Percentiles rank a stretch among this genome's conserved stretches.
These are phyloP conservation scores for Cynanchum wilfordii DNA, from an alignment of 257 asterid species.

Conservation along the genomic window DNA sequence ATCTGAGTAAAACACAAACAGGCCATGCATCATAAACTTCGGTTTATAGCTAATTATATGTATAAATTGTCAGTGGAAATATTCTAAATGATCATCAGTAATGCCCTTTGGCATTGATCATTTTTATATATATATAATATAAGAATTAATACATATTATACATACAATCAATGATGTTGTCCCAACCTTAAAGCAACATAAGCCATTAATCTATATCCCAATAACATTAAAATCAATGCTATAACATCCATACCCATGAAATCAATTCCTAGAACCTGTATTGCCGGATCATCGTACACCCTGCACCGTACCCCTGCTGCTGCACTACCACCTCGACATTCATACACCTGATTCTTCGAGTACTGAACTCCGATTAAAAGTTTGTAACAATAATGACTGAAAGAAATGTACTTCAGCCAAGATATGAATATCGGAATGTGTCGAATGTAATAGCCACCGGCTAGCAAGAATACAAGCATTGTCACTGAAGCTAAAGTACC, in stretches of 20 bases:
- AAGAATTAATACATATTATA: too few species aligned
- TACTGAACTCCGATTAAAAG: constrained; percentile 74
- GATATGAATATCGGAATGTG: constrained; percentile 60
- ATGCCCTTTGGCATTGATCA: background rate
- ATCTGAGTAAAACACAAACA: background rate
- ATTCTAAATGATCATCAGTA: background rate
- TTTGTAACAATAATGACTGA: constrained; percentile 64
- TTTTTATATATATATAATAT: background rate
- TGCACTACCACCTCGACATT: constrained; percentile 46
- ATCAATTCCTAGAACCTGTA: constrained; percentile 52
- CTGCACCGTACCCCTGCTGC: constrained; percentile 30
- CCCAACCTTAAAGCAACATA: constrained; percentile 67
- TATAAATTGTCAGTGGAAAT: constrained; percentile 1
- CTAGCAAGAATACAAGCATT: constrained; percentile 69
- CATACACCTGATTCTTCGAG: constrained; percentile 44
- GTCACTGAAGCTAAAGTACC: constrained; percentile 56
- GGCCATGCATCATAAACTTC: background rate
- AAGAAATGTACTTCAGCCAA: constrained; percentile 72
- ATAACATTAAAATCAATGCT: constrained; percentile 63
- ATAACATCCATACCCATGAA: constrained; percentile 48
- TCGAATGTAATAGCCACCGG: constrained; percentile 73
- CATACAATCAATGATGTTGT: constrained; percentile 33
- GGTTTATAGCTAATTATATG: background rate
- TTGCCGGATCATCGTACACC: constrained; percentile 56
- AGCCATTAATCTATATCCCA: constrained; percentile 71